phyloP scores from a whole-genome alignment of 495 filamentous ascomycete species.

The Aspergillus kassunensis region DNA sequence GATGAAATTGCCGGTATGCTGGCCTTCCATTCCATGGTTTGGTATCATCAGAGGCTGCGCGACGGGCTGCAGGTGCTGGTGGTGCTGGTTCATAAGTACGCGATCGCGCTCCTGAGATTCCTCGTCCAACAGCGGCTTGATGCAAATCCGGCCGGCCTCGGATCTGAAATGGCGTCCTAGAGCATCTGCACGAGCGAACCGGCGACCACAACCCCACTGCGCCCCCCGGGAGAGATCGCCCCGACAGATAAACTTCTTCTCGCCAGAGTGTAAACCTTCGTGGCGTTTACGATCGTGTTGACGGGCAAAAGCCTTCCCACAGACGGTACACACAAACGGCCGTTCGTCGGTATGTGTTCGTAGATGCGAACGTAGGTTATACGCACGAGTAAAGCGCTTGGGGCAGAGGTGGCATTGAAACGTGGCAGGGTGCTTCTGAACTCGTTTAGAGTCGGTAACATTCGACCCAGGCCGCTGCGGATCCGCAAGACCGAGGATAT shows the following conservation, averaged over 20 bases:
- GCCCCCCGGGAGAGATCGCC: slow-evolving; percentile 79
- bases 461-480: slow-evolving; percentile 72
- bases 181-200: slow-evolving; percentile 93
- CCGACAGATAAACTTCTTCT: slow-evolving; percentile 96
- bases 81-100: slow-evolving; percentile 59
- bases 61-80: slow-evolving; percentile 44
- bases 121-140: slow-evolving; percentile 90
- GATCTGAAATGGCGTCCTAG: slow-evolving; percentile 95
- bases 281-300: slow-evolving; percentile 91
- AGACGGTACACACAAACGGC: slow-evolving; percentile 93
- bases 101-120: slow-evolving; percentile 75
- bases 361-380: slow-evolving; percentile 87
- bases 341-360: slow-evolving; percentile 91
- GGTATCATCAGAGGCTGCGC: slow-evolving; percentile 40
- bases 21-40: slow-evolving; percentile 34
- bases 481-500: slow-evolving; percentile 87
- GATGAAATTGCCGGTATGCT: slow-evolving; percentile 52
- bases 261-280: slow-evolving; percentile 84
- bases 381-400: slow-evolving; percentile 83
- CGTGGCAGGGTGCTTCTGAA: slow-evolving; percentile 92
- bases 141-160: slow-evolving; percentile 92
- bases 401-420: slow-evolving; percentile 85
- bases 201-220: slow-evolving; percentile 87
- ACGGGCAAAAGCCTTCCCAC: slow-evolving; percentile 93
- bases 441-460: slow-evolving; percentile 62